A percentile compares a stretch with the other conserved stretches of the same genome.
phyloP scores from a whole-genome alignment of 139 green algal species.

The Zygnema cylindricum region DNA sequence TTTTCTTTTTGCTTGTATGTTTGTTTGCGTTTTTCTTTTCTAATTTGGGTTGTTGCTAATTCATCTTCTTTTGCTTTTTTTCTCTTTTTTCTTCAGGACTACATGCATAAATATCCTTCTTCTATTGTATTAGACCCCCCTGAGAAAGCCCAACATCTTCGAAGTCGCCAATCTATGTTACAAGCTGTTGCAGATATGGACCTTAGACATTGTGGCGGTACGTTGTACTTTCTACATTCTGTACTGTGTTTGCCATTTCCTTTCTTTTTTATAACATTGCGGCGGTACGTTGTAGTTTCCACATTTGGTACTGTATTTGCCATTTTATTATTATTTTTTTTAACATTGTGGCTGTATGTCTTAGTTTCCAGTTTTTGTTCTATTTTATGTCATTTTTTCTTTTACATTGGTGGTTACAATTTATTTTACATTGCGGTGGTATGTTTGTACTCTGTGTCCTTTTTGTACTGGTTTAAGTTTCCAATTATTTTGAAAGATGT shows the following conservation, averaged over 20 bases:
- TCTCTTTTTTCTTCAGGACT: conserved; percentile 48
- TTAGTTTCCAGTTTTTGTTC: too few relatives aligned
- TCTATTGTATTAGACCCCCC: conserved; percentile 37
- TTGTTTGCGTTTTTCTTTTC: too few relatives aligned
- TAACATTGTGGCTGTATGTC: neutral
- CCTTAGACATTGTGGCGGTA: conserved; percentile 43
- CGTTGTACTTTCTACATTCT: neutral
- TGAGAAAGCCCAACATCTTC: conserved; percentile 29
- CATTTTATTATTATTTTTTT: neutral
- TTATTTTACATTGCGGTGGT: too few relatives aligned
- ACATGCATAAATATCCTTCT: conserved; percentile 21
- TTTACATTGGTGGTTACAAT: too few relatives aligned
- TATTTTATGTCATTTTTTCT: too few relatives aligned
- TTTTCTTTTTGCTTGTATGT: neutral
- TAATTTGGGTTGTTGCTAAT: too few relatives aligned
- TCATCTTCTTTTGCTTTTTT: neutral
- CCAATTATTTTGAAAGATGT: too few relatives aligned
- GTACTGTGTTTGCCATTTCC: neutral
- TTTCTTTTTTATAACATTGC: neutral
- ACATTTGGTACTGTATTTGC: neutral
- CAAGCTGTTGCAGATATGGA: conserved; percentile 45
- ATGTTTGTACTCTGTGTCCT: too few relatives aligned
- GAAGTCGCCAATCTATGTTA: conserved; percentile 57
- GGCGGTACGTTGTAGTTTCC: neutral
- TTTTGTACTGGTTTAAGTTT: too few relatives aligned